These are phyloP conservation scores for Leccinum laetum DNA, from an alignment of 1,284 basidiomycete species.

Conservation along the genomic window DNA sequence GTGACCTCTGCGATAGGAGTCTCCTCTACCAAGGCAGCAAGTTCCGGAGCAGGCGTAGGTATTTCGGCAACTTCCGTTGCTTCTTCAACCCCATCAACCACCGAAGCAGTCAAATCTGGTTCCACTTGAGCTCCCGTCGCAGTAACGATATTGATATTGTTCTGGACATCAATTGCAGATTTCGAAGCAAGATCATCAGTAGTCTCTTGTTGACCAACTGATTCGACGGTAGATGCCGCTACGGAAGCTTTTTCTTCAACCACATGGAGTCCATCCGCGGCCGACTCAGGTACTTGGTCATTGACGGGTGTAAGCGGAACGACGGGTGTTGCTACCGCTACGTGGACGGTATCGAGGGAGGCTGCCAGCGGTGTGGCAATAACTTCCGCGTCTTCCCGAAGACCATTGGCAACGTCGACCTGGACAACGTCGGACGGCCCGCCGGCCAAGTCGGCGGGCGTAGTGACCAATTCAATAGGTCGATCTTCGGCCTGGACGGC, in stretches of 20 bases:
- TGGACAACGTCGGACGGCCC: conserved; percentile 4
- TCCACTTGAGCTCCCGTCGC: conserved; percentile 19
- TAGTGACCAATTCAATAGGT: conserved; percentile 2
- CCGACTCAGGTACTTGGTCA: background rate
- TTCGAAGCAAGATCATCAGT: conserved; percentile 6
- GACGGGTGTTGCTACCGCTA: background rate
- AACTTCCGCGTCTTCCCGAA: conserved; percentile 1
- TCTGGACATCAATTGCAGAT: background rate
- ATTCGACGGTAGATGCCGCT: conserved; percentile 12
- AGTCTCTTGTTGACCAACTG: conserved; percentile 3
- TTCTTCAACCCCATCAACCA: conserved; percentile 15
- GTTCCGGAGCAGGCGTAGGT: conserved; percentile 34
- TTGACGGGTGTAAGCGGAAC: conserved; percentile 1
- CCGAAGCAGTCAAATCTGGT: conserved; percentile 4
- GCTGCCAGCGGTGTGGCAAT: conserved; percentile 5
- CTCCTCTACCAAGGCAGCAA: conserved; percentile 35
- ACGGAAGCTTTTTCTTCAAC: conserved; percentile 6
- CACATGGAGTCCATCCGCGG: conserved; percentile 7
- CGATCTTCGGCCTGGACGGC: background rate
- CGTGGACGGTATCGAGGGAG: conserved; percentile 6
- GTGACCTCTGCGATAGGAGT: conserved; percentile 40
- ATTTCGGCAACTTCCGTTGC: conserved; percentile 12
- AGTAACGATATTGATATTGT: conserved; percentile 4
- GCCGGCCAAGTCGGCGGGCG: background rate
- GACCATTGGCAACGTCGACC: conserved; percentile 2